Conservation (phyloP, 371 early-diverging fungal species). For the Lichtheimia corymbifera region DNA sequence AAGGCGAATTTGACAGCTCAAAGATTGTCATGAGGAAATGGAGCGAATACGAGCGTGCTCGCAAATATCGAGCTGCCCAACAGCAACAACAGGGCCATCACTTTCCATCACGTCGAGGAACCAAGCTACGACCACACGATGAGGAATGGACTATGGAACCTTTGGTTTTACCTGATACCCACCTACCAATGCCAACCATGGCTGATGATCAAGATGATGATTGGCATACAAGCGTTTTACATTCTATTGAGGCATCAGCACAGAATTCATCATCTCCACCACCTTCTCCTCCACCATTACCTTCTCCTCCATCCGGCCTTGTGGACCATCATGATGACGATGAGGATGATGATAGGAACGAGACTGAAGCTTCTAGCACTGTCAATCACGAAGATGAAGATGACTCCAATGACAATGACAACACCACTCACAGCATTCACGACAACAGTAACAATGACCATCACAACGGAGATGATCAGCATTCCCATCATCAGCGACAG, state of each 20-base stretch:
- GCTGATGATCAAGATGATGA: constrained; percentile 5
- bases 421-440: no score
- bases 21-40: constrained; percentile 64
- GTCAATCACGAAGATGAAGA: background rate
- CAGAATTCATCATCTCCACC: background rate
- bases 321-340: no score
- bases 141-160: background rate
- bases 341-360: no score
- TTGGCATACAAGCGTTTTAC: constrained; percentile 10
- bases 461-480: no score
- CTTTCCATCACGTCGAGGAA: background rate
- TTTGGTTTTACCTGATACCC: constrained; percentile 5
- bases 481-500: no score
- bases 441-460: no score
- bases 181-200: constrained; percentile 5
- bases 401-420: background rate
- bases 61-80: constrained; percentile 24
- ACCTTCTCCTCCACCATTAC: constrained; percentile 1
- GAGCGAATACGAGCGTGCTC: constrained; percentile 69
- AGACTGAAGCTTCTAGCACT: background rate
- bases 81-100: background rate
- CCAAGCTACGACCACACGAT: background rate
- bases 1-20: constrained; percentile 74
- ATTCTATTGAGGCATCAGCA: constrained; percentile 8
- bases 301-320: background rate